Percentiles rank a stretch among this genome's conserved stretches.
phyloP scores from a whole-genome alignment of 2,329 filamentous ascomycete species.

The Magnaporthales sp. region DNA sequence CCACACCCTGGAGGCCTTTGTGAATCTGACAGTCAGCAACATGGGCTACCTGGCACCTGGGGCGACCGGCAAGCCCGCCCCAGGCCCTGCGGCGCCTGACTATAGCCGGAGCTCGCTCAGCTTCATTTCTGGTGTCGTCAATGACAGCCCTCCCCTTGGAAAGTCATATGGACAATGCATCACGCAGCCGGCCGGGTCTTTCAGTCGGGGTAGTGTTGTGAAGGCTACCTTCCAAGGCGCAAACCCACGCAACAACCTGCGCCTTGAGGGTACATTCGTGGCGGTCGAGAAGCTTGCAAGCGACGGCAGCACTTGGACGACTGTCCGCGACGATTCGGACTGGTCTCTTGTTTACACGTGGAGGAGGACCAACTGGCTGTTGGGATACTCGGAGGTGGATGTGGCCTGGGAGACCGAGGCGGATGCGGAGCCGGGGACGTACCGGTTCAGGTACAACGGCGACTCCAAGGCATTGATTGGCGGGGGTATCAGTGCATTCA shows the following conservation, averaged over 20 bases:
- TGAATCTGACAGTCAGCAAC: constrained; percentile 72
- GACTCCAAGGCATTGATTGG: constrained; percentile 63
- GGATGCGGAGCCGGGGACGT: constrained; percentile 51
- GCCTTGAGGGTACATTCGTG: constrained; percentile 68
- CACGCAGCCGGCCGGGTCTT: constrained; percentile 40
- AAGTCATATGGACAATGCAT: constrained; percentile 59
- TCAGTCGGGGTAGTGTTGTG: constrained; percentile 49
- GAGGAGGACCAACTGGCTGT: constrained; percentile 59
- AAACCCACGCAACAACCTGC: constrained; percentile 80
- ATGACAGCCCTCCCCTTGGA: constrained; percentile 58
- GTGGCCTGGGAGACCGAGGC: constrained; percentile 70
- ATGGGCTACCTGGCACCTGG: constrained; percentile 55
- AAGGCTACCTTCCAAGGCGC: constrained; percentile 70
- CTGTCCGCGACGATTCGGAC: constrained; percentile 66
- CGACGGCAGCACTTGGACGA: constrained; percentile 43
- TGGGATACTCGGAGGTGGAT: constrained; percentile 67
- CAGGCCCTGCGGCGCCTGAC: constrained; percentile 64
- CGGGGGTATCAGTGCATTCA: constrained; percentile 51
- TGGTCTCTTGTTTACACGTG: constrained; percentile 78
- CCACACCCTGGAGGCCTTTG: constrained; percentile 75
- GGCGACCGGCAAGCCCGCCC: constrained; percentile 29
- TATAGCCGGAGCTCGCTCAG: constrained; percentile 67
- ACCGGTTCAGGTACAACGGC: constrained; percentile 73
- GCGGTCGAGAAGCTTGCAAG: constrained; percentile 56
- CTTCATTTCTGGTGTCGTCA: constrained; percentile 73